Evolutionary conservation across 1,284 basidiomycete genomes (phyloP), one percentile per base, ranked within the genome.

Genomic region (Ustilago shanxiensis): DNA sequence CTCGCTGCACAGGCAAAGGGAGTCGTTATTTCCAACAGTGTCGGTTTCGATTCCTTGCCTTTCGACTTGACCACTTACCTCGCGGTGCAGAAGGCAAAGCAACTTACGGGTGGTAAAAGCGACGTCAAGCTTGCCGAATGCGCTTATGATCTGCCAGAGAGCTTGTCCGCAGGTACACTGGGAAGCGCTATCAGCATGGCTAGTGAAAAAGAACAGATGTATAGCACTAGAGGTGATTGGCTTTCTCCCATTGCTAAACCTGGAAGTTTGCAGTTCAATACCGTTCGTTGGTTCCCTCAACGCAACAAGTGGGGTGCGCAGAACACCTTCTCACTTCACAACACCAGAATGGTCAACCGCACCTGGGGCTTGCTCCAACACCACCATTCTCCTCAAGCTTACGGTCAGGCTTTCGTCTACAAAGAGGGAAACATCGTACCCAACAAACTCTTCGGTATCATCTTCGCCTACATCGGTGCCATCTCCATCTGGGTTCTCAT

Each of bases 331-430:
- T 86, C 88, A 14, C 71, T 87, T 1, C 81, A 88, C 52, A 93
- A 96, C 83, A 88, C 88, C 35, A 87, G 90, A 20, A 86, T 94
- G 33, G 92, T 95, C 39, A 91, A 93, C 74, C 90, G 94, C 61
- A 91, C 93, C 24, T 93, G 91, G 88, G 93, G 91, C 13, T 88
- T 95, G 31, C 88, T 91, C 55, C 89, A 92, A 67, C 75, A 77
- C 29, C 76, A 87, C 37, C 28, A 54, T 22, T 59, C 58, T 20
- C 58, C 77, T 72, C 64, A 62, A 52, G 61, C 71, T 58, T 70
- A 76, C 69, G 61, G 73, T 80, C 1, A 77, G 88, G 20, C 93
- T 3, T 93, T 95, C 87, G 87, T 87, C 33, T 95, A 95, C 83
- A 89, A 90, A 56, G 94, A 95, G 86, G 93, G 92, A 62, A 28